A percentile compares a stretch with the other conserved stretches of the same genome.
Conservation (phyloP, 306 rosid species). For the Psophocarpus tetragonolobus region DNA sequence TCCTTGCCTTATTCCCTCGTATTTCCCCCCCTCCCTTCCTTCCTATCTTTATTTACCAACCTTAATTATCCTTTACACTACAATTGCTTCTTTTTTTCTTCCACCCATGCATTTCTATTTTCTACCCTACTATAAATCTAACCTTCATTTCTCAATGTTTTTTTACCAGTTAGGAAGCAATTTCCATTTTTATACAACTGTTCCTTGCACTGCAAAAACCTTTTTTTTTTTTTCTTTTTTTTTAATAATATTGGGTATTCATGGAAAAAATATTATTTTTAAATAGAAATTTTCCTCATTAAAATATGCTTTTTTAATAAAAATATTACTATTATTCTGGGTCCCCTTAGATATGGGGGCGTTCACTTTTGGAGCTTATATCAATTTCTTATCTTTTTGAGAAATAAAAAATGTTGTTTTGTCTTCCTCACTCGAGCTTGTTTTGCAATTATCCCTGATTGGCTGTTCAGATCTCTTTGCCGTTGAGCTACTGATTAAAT, state of each 20-base stretch:
- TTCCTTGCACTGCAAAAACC: too few species aligned
- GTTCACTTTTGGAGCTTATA: background rate
- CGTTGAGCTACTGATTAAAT: background rate
- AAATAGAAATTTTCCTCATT: background rate
- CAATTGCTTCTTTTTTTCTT: too few species aligned
- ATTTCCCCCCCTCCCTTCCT: background rate
- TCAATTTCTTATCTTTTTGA: background rate
- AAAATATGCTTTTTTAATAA: background rate
- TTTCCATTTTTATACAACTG: background rate
- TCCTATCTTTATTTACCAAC: too few species aligned
- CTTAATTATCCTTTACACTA: too few species aligned
- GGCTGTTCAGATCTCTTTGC: background rate
- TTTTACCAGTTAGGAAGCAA: background rate
- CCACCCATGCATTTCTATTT: too few species aligned
- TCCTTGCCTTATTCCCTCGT: slow-evolving; percentile 83
- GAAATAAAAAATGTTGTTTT: background rate
- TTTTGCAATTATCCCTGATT: background rate
- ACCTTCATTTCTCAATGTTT: background rate
- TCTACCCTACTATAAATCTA: too few species aligned
- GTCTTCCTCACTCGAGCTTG: background rate
- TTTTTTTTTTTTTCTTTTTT: too few species aligned
- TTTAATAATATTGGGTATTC: too few species aligned
- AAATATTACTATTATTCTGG: background rate
- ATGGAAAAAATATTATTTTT: too few species aligned
- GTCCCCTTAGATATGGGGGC: background rate